Evolutionary conservation across 2,329 filamentous ascomycete species (phyloP).

Genomic region (Cladosporium phlei): DNA sequence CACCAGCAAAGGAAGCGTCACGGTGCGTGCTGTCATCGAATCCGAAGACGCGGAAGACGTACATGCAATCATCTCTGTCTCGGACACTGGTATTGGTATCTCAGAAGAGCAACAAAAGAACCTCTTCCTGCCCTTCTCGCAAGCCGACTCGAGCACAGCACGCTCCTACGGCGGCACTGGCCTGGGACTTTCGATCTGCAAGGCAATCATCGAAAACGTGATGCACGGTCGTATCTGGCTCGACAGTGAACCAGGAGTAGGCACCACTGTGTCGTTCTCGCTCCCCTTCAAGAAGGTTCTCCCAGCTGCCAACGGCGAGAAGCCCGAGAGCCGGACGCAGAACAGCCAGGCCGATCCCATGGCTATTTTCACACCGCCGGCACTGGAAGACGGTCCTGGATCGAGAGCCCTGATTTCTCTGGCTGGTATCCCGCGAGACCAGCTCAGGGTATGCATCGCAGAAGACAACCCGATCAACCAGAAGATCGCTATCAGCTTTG

Average conservation of each 20-base stretch:
- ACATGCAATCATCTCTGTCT: constrained; percentile 76
- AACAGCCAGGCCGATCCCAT: constrained; percentile 47
- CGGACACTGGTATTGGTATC: constrained; percentile 89
- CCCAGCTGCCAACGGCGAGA: constrained; percentile 37
- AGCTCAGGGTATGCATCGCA: constrained; percentile 84
- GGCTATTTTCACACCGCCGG: constrained; percentile 51
- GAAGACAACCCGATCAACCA: constrained; percentile 96
- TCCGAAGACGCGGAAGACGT: constrained; percentile 65
- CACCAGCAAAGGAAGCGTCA: constrained; percentile 79
- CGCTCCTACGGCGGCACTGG: constrained; percentile 89
- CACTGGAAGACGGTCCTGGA: constrained; percentile 36
- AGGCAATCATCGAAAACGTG: constrained; percentile 86
- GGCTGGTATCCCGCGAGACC: constrained; percentile 66
- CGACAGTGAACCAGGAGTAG: constrained; percentile 67
- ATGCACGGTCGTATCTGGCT: constrained; percentile 83
- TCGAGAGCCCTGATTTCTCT: constrained; percentile 54
- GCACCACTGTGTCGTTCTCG: constrained; percentile 72
- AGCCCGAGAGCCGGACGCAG: constrained; percentile 16
- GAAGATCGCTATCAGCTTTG: constrained; percentile 87
- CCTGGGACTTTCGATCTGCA: constrained; percentile 88
- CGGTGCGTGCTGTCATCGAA: constrained; percentile 70
- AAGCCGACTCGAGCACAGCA: constrained; percentile 85
- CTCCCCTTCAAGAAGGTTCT: constrained; percentile 80
- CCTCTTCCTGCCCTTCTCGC: constrained; percentile 86
- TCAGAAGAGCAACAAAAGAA: constrained; percentile 75